Base-by-base conservation (phyloP, 2,329 filamentous ascomycete species). In the Sclerotinia minor region DNA sequence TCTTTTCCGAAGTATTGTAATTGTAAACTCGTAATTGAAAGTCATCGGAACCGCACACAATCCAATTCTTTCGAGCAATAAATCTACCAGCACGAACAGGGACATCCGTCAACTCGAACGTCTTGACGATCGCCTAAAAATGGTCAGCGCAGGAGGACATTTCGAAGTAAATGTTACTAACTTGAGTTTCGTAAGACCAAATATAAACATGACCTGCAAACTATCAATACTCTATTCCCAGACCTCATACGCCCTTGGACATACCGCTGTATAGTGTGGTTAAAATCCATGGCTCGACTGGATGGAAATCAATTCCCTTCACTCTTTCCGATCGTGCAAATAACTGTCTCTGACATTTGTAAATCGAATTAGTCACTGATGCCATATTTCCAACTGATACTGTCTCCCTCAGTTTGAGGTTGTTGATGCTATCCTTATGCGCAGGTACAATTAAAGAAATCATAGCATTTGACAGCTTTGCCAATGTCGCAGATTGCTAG, bases 1-100 rank as follows among this genome's bases (percentile, higher is more conserved):
- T 95, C 86, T 97, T 98, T 81, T 99, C 95, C 69, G 92, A 96
- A 65, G 95, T 99, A 82, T 99, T 98, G 86, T 98, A 99, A 83
- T 99, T 98, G 86, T 97, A 96, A 72, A 96, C 92, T 75, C 94
- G 91, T 70, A 88, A 79, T 78, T 88, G 85, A 82, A 96, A 99
- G 82, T 97, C 92, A 82, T 96, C 92, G 73, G 90, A 94, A 77
- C 95, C 95, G 81, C 92, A 95, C 67, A 96, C 92, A 75, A 97
- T 96, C 95, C 95, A 99, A 81, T 98, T 99, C 88, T 99, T 99
- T 76, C 95, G 88, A 74, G 95, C 92, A 77, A 99, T 88, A 80
- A 99, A 99, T 75, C 95, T 92, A 77, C 95, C 95, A 71, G 95
- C 95, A 80, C 95, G 91, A 69, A 99, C 94, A 72, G 95, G 95